phyloP scores from a whole-genome alignment of 306 rosid genomes.

The Acacia acuminata region DNA sequence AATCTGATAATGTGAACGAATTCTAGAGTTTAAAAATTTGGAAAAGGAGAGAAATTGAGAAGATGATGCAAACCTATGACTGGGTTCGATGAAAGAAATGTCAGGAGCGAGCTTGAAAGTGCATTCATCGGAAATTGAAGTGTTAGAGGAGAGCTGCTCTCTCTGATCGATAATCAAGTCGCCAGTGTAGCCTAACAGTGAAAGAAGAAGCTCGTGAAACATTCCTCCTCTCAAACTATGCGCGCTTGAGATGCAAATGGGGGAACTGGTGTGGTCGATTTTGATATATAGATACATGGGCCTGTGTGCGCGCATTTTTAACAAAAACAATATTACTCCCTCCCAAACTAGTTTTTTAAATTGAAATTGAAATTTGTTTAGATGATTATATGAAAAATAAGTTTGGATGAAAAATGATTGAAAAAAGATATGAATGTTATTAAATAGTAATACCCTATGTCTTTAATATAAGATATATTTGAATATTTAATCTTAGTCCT shows the following conservation, averaged over 20 bases:
- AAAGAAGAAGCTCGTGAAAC: constrained; percentile 90
- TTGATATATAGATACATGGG: too few species aligned
- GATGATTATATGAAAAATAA: too few species aligned
- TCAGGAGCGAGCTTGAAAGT: constrained; percentile 87
- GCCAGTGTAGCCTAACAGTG: constrained; percentile 92
- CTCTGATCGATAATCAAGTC: constrained; percentile 84
- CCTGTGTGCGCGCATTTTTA: too few species aligned
- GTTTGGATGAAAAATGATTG: too few species aligned
- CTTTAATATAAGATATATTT: too few species aligned
- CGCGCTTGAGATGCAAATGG: neutral
- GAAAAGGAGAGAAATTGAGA: constrained; percentile 6
- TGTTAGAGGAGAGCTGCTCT: constrained; percentile 50
- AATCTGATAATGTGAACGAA: neutral
- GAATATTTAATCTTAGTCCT: too few species aligned
- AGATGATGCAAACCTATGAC: constrained; percentile 61
- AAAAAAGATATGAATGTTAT: too few species aligned
- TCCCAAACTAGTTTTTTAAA: too few species aligned
- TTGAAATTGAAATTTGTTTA: too few species aligned
- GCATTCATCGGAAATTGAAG: constrained; percentile 65
- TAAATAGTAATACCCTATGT: too few species aligned
- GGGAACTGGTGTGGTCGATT: neutral
- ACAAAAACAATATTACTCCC: too few species aligned
- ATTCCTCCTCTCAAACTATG: constrained; percentile 27
- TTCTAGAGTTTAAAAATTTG: neutral
- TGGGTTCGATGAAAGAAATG: constrained; percentile 81